Evolutionary conservation across 2,329 filamentous ascomycete genomes (phyloP).

Genomic region (Stagonosporopsis vannaccii): DNA sequence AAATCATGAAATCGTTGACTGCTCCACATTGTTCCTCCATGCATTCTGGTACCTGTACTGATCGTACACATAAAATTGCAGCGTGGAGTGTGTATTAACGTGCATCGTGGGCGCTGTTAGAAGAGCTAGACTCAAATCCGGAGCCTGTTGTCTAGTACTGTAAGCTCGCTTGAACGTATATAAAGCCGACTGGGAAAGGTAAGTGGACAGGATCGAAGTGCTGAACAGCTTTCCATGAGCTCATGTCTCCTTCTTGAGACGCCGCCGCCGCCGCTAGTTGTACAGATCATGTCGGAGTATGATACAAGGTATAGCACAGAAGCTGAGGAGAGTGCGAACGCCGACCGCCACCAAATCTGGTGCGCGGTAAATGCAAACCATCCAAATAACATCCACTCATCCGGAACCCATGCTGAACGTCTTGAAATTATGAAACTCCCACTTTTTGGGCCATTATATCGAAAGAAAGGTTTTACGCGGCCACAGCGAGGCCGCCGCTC

Average conservation of each 20-base stretch:
- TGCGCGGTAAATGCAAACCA: constrained; percentile 41
- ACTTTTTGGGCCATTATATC: constrained; percentile 24
- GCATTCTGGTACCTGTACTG: not conserved
- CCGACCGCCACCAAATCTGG: constrained; percentile 38
- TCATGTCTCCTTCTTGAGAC: constrained; percentile 25
- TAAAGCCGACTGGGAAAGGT: not conserved
- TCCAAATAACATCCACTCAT: constrained; percentile 30
- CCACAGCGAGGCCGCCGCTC: constrained; percentile 30
- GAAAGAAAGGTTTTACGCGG: constrained; percentile 31
- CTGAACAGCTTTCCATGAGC: constrained; percentile 17
- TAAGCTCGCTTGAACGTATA: not conserved
- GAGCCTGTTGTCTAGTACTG: not conserved
- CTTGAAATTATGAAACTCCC: constrained; percentile 29
- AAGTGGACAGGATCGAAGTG: not conserved
- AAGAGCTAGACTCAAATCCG: not conserved
- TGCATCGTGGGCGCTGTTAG: not conserved
- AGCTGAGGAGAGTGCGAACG: constrained; percentile 48
- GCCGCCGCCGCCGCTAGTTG: constrained; percentile 31
- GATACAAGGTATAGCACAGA: constrained; percentile 45
- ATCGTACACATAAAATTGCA: not conserved
- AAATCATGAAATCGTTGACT: not conserved
- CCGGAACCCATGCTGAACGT: constrained; percentile 24
- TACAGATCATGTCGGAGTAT: constrained; percentile 42
- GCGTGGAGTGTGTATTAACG: not conserved
- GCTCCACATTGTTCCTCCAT: not conserved